Percentiles rank a stretch among this genome's conserved stretches.
phyloP scores from a whole-genome alignment of 371 early-diverging fungal species.

The Haplosporangium sp. region DNA sequence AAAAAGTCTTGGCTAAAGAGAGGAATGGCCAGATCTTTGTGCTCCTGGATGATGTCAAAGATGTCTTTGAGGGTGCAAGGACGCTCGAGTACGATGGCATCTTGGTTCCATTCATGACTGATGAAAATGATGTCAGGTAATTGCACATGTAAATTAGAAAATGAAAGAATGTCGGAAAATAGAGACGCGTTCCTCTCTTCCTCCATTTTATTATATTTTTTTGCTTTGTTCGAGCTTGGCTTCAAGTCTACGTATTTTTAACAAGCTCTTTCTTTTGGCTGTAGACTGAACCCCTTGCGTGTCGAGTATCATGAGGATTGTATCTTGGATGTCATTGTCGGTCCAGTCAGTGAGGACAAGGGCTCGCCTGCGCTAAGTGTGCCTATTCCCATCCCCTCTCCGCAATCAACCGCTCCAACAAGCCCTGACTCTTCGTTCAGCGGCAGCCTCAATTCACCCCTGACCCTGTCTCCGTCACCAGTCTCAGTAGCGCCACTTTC shows the following conservation, averaged over 20 bases:
- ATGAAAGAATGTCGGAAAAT: not conserved
- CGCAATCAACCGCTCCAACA: conserved; percentile 16
- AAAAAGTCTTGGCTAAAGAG: conserved; percentile 15
- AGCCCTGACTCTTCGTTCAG: conserved; percentile 20
- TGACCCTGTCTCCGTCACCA: conserved; percentile 16
- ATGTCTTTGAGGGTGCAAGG: conserved; percentile 27
- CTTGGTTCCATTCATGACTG: conserved; percentile 32
- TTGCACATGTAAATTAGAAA: not conserved
- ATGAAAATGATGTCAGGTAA: conserved; percentile 32
- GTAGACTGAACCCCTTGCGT: conserved; percentile 26
- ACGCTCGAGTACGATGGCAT: conserved; percentile 20
- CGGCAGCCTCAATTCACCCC: conserved; percentile 7
- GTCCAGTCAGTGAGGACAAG: conserved; percentile 5
- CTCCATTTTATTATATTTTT: not conserved
- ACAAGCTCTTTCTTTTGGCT: not conserved
- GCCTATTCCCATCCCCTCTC: conserved; percentile 23
- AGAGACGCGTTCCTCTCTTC: not conserved
- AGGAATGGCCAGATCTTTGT: conserved; percentile 15
- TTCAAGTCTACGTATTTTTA: not conserved
- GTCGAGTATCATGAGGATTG: conserved; percentile 29
- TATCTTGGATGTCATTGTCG: conserved; percentile 27
- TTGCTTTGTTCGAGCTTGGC: not conserved
- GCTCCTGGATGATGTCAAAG: conserved; percentile 17
- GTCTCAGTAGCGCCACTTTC: conserved; percentile 21
- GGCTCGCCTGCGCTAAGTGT: not conserved